These are phyloP conservation scores for Naganishia liquefaciens DNA, from an alignment of 1,284 basidiomycete genomes.

Conservation along the genomic window DNA sequence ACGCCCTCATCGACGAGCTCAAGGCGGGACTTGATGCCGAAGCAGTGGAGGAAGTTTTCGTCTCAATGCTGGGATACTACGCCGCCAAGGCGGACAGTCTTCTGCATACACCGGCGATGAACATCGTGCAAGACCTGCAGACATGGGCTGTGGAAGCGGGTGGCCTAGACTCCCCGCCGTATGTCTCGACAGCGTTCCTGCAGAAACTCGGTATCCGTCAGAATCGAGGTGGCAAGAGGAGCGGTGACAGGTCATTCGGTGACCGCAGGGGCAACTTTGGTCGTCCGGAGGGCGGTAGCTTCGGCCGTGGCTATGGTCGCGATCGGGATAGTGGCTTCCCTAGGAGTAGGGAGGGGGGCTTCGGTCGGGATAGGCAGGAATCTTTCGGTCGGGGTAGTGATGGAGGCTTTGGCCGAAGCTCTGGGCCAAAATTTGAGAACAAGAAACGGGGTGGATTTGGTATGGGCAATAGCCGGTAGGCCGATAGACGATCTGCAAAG, in stretches of 20 bases:
- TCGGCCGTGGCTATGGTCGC: constrained; percentile 1
- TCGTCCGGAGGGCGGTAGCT: constrained; percentile 4
- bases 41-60: constrained; percentile 66
- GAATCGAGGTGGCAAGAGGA: not conserved
- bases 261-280: constrained; percentile 1
- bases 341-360: constrained; percentile 2
- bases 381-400: constrained; percentile 5
- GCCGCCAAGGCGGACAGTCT: constrained; percentile 56
- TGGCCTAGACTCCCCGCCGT: constrained; percentile 60
- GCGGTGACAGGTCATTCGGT: not conserved
- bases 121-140: constrained; percentile 65
- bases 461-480: constrained; percentile 4
- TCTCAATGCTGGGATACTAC: constrained; percentile 77
- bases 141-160: constrained; percentile 65
- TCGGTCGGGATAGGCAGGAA: constrained; percentile 5
- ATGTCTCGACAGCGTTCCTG: constrained; percentile 59
- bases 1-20: constrained; percentile 51
- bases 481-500: not conserved
- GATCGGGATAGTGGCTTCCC: constrained; percentile 17
- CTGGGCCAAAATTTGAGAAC: constrained; percentile 5
- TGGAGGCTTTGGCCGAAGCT: constrained; percentile 12
- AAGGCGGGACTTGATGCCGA: constrained; percentile 60
- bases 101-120: constrained; percentile 56
- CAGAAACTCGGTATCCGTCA: constrained; percentile 48
- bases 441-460: constrained; percentile 25